phyloP scores from a whole-genome alignment of 805 yeast genomes.

The Yamadazyma nakazawae region DNA sequence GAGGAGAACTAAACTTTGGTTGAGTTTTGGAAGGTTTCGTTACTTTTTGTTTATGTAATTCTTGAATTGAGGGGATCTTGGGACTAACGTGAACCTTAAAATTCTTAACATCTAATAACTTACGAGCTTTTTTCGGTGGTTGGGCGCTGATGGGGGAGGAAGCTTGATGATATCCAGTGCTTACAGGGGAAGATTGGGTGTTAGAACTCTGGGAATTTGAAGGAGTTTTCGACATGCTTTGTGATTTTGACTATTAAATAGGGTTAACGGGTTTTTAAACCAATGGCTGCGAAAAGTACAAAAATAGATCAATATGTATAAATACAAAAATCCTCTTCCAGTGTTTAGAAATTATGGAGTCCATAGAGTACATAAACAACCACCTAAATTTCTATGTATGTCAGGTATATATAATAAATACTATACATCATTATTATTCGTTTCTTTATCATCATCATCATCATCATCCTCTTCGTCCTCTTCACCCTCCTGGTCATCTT shows the following conservation, averaged over 20 bases:
- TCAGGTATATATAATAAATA: background rate
- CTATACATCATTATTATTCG: background rate
- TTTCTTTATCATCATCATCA: conserved; percentile 3
- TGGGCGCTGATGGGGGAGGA: background rate
- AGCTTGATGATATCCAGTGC: background rate
- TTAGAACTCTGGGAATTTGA: background rate
- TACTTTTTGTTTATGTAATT: background rate
- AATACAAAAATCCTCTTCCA: too few relatives aligned
- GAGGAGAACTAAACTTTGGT: background rate
- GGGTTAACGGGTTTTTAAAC: background rate
- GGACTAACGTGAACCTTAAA: background rate
- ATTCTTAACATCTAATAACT: background rate
- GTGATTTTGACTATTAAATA: background rate
- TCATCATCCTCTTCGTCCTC: conserved; percentile 4
- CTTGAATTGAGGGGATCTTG: conserved; percentile 1
- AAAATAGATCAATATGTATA: background rate
- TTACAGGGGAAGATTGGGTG: background rate
- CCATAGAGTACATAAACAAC: too few relatives aligned
- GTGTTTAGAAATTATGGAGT: too few relatives aligned
- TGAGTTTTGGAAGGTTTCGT: background rate
- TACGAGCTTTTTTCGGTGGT: background rate
- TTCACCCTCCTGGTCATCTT: background rate
- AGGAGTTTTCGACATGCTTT: background rate
- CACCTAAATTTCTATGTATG: too few relatives aligned
- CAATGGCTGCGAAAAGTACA: background rate